phyloP scores from a whole-genome alignment of 495 filamentous ascomycete genomes.

The Aspergillus nidulans region DNA sequence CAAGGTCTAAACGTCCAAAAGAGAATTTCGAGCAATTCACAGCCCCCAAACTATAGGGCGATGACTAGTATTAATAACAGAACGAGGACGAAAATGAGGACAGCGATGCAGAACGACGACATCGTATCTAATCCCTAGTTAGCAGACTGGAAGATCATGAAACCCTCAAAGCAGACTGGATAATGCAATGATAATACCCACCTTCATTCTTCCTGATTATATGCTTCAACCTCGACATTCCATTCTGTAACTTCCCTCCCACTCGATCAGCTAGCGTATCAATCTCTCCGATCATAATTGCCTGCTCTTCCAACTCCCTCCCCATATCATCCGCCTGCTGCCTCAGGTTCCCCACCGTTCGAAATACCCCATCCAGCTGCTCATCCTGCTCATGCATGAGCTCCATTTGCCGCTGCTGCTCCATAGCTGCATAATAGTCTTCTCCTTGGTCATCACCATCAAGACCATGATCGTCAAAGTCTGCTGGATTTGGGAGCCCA shows the following conservation, averaged over 20 bases:
- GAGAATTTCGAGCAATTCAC: neutral
- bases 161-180: neutral
- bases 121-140: slow-evolving; percentile 54
- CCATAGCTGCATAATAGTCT: slow-evolving; percentile 77
- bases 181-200: slow-evolving; percentile 29
- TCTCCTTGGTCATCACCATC: slow-evolving; percentile 38
- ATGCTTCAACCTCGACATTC: slow-evolving; percentile 76
- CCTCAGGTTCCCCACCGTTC: slow-evolving; percentile 83
- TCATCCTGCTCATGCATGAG: slow-evolving; percentile 95
- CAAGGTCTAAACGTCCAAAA: slow-evolving; percentile 28
- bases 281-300: slow-evolving; percentile 71
- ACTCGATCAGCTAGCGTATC: slow-evolving; percentile 82
- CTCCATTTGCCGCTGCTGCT: slow-evolving; percentile 84
- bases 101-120: slow-evolving; percentile 88
- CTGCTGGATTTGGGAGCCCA: slow-evolving; percentile 64
- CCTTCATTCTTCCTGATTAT: slow-evolving; percentile 93
- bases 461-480: slow-evolving; percentile 48
- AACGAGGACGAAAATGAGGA: slow-evolving; percentile 81
- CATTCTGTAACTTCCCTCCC: slow-evolving; percentile 76
- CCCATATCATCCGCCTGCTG: slow-evolving; percentile 94
- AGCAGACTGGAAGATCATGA: slow-evolving; percentile 22
- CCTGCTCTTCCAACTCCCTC: slow-evolving; percentile 90
- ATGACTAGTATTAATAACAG: slow-evolving; percentile 73
- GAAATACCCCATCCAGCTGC: slow-evolving; percentile 85
- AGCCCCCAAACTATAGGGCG: slow-evolving; percentile 41